Base-by-base conservation (phyloP, 805 yeast genomes). In the Wickerhamiella australiensis region DNA sequence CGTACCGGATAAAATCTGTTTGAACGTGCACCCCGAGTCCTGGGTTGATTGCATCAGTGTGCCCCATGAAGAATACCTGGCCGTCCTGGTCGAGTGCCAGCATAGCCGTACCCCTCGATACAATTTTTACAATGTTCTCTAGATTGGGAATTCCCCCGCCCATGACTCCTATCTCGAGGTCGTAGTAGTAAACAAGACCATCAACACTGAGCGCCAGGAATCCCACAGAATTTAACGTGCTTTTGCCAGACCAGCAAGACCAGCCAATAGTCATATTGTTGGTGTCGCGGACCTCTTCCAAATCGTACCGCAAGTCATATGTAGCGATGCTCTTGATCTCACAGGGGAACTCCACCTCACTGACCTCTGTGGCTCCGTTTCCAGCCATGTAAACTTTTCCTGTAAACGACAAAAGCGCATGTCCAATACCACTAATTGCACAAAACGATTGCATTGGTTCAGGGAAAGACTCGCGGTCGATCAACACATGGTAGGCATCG, bases 31-130 rank as follows among this genome's bases (percentile, higher is more conserved):
- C 33, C 4, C 45, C 45, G 8, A 42, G 22, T 3, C 45, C 45
- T 25, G 25, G 7, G 26, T 12, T n/a, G 4, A 26, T 12, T 12
- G 22, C 20, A 11, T 23, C 25, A 13, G 9, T 18, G n/a, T n/a
- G 4, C 3, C 45, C 45, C 31, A 26, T 15, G 21, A 15, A 42
- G 45, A 15, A 25, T 11, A 42, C 45, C 35, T 26, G 31, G 21
- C 45, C 45, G 8, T 42, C n/a, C 5, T 42, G 23, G 20, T 42
- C 45, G 35, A 42, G 45, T 18, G 35, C 31, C 31, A 23, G 7
- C 31, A 42, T 18, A 3, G 45, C 31, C 9, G 17, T 13, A 11
- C 22, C 22, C 8, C 22, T n/a, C 5, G 45, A 23, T 11, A 15
- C 22, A 12, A 42, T 22, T 15, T 42, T 42, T 5, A 42, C 45